phyloP scores from a whole-genome alignment of 1,284 basidiomycete species.

The Puccinia triticina region DNA sequence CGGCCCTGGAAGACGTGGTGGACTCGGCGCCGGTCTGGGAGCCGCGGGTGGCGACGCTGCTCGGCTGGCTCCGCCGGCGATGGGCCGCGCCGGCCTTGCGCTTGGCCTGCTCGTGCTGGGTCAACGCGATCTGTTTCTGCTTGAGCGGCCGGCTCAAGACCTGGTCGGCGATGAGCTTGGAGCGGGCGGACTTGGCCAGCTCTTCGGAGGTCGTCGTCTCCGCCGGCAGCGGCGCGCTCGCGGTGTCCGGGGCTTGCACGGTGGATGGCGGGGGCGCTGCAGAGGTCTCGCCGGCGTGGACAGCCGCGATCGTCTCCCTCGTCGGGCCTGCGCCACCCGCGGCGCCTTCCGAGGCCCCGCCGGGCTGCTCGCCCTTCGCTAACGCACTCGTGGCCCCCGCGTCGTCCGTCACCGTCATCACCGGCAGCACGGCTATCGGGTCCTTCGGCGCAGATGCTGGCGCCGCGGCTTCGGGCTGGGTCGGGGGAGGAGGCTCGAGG shows the following conservation, averaged over 20 bases:
- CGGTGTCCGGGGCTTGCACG: background rate
- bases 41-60: background rate
- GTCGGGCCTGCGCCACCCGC: slow-evolving; percentile 19
- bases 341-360: too few relatives aligned
- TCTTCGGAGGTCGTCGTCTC: background rate
- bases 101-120: slow-evolving; percentile 16
- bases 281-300: background rate
- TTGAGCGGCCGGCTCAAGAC: slow-evolving; percentile 36
- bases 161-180: slow-evolving; percentile 46
- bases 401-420: slow-evolving; percentile 56
- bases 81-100: slow-evolving; percentile 7
- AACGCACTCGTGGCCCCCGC: slow-evolving; percentile 46
- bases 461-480: slow-evolving; percentile 39
- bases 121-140: slow-evolving; percentile 46
- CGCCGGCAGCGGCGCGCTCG: background rate
- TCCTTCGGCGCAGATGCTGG: slow-evolving; percentile 63
- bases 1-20: slow-evolving; percentile 9
- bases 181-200: slow-evolving; percentile 10
- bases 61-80: background rate
- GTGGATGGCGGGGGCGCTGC: background rate
- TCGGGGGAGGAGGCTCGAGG: slow-evolving; percentile 12
- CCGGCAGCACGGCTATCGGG: slow-evolving; percentile 59
- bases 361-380: slow-evolving; percentile 39
- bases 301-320: background rate
- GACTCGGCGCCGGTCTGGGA: slow-evolving; percentile 1